These are phyloP conservation scores for Mycena belliarum DNA, from an alignment of 768 basidiomycete species.

Conservation along the genomic window DNA sequence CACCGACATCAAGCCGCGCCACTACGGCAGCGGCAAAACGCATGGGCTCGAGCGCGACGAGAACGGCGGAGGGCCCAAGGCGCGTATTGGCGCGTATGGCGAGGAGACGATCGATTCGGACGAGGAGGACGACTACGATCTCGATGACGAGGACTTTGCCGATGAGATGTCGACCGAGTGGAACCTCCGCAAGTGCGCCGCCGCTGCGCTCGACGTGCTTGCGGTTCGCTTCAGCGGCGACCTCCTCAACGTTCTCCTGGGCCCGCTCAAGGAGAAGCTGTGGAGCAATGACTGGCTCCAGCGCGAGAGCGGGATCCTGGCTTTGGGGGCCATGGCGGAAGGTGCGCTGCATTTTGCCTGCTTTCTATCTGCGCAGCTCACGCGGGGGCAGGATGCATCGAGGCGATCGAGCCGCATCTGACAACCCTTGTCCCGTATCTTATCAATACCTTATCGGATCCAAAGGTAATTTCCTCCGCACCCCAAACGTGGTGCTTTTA, in stretches of 20 bases:
- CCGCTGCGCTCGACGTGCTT: conserved; percentile 94
- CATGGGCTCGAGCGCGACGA: conserved; percentile 83
- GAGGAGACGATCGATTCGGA: conserved; percentile 84
- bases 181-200: conserved; percentile 98
- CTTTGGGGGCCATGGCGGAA: conserved; percentile 97
- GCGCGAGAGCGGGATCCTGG: conserved; percentile 92
- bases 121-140: conserved; percentile 85
- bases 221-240: conserved; percentile 93
- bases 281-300: conserved; percentile 94
- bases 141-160: conserved; percentile 89
- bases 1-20: conserved; percentile 93
- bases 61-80: conserved; percentile 42
- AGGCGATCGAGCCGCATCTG: conserved; percentile 91
- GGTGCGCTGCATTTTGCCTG: conserved; percentile 47
- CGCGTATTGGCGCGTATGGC: conserved; percentile 66
- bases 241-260: conserved; percentile 83
- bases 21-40: conserved; percentile 75
- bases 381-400: conserved; percentile 79
- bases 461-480: conserved; percentile 65
- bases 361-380: conserved; percentile 4
- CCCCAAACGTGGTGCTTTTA: not conserved
- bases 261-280: conserved; percentile 88
- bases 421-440: conserved; percentile 93
- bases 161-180: conserved; percentile 98
- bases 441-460: conserved; percentile 85